phyloP scores from a whole-genome alignment of 164 flowering plant genomes.

The Berberis thunbergii region DNA sequence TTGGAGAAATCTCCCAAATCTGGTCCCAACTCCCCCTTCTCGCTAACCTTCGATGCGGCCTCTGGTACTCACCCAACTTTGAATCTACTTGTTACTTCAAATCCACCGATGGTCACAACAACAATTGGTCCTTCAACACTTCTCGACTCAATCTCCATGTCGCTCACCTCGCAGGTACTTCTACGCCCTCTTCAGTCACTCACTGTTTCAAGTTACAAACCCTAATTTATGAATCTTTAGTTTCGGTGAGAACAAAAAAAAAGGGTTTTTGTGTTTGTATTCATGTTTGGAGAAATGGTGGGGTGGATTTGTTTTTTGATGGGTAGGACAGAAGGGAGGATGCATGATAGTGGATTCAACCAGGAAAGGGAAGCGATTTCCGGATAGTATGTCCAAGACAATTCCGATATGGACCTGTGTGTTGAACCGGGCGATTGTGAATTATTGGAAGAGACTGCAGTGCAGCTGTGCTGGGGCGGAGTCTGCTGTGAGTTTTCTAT shows the following conservation, averaged over 20 bases:
- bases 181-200: no score
- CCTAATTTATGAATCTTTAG: no score
- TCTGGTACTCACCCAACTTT: conserved; percentile 73
- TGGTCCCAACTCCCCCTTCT: conserved; percentile 81
- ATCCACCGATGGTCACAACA: conserved; percentile 91
- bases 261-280: not conserved
- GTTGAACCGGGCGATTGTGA: conserved; percentile 55
- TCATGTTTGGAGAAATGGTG: no score
- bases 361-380: conserved; percentile 89
- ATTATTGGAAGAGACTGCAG: conserved; percentile 17
- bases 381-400: conserved; percentile 96
- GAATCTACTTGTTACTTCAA: conserved; percentile 83
- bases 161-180: conserved; percentile 69
- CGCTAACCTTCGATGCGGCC: conserved; percentile 91
- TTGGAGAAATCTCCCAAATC: conserved; percentile 66
- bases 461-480: conserved; percentile 4
- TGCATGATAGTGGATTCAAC: conserved; percentile 92
- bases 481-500: not conserved
- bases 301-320: conserved; percentile 14
- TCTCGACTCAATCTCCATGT: conserved; percentile 90
- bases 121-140: conserved; percentile 79
- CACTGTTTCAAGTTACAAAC: not conserved
- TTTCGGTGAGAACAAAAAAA: no score
- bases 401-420: conserved; percentile 96
- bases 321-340: conserved; percentile 85